phyloP scores from a whole-genome alignment of 306 rosid genomes.

The Cercis canadensis region DNA sequence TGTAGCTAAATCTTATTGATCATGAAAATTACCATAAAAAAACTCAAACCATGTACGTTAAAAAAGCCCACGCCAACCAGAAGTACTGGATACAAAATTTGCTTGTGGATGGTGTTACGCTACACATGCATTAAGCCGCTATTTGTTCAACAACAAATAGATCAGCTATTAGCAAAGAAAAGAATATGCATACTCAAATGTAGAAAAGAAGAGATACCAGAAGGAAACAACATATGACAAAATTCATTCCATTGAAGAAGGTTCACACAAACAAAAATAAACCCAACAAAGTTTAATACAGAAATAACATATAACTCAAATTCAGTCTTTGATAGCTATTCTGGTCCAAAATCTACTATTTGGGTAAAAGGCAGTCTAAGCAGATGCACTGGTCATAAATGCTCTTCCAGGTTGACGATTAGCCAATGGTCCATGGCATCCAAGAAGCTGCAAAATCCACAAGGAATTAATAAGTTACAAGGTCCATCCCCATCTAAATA shows the following conservation, averaged over 20 bases:
- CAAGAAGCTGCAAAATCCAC: conserved; percentile 67
- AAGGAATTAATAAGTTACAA: conserved; percentile 1
- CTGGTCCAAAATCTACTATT: neutral
- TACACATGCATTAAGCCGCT: no score
- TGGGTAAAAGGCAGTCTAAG: conserved; percentile 37
- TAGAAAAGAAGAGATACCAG: no score
- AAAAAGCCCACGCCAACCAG: no score
- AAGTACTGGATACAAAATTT: no score
- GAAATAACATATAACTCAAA: conserved; percentile 6
- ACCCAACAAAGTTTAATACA: conserved; percentile 23
- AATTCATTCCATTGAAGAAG: conserved; percentile 22
- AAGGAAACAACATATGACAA: neutral
- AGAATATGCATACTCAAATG: no score
- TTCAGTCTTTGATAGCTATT: neutral
- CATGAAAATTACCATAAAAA: no score
- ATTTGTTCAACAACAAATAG: no score
- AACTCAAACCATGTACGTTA: no score
- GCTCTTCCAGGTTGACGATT: conserved; percentile 67
- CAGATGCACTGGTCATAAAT: conserved; percentile 30
- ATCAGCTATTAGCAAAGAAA: no score
- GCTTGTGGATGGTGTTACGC: no score
- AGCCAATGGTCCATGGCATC: conserved; percentile 77
- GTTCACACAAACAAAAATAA: neutral
- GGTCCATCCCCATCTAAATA: no score
- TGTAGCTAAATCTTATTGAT: no score